These are phyloP conservation scores for Dioscorea alata DNA, from an alignment of 106 monocot genomes.

Conservation along the genomic window DNA sequence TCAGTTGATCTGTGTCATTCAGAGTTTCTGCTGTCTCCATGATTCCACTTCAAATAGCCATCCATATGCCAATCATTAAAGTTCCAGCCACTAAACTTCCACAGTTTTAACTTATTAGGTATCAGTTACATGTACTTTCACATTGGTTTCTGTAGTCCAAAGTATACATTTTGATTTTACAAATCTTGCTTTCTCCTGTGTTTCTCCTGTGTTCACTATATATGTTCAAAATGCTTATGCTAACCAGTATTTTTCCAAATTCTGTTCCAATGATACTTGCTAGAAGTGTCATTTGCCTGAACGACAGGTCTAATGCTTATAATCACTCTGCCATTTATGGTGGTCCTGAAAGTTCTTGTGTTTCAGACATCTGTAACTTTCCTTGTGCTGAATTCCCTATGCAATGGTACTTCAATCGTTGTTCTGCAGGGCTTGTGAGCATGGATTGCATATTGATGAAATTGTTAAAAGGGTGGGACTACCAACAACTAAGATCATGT, in stretches of 20 bases:
- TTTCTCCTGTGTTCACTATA: too few relatives aligned
- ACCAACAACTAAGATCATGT: slow-evolving; percentile 30
- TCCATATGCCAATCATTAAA: too few relatives aligned
- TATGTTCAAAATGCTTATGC: neutral
- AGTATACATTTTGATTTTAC: too few relatives aligned
- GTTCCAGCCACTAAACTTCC: too few relatives aligned
- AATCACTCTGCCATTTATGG: too few relatives aligned
- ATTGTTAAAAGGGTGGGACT: slow-evolving; percentile 32
- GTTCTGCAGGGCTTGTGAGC: slow-evolving; percentile 29
- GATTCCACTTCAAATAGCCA: too few relatives aligned
- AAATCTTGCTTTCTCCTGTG: too few relatives aligned
- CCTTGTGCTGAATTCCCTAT: neutral
- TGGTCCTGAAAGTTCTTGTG: neutral
- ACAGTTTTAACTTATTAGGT: too few relatives aligned
- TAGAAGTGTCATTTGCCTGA: neutral
- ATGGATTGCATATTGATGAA: slow-evolving; percentile 53
- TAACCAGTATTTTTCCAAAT: neutral
- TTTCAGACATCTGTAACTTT: neutral
- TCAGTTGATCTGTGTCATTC: too few relatives aligned
- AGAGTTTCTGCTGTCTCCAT: too few relatives aligned
- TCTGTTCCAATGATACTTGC: neutral
- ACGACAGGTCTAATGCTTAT: neutral
- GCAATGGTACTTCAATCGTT: neutral
- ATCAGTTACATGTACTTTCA: too few relatives aligned
- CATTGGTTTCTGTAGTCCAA: too few relatives aligned